phyloP scores from a whole-genome alignment of 164 flowering plant species.

The Euptelea pleiosperma region DNA sequence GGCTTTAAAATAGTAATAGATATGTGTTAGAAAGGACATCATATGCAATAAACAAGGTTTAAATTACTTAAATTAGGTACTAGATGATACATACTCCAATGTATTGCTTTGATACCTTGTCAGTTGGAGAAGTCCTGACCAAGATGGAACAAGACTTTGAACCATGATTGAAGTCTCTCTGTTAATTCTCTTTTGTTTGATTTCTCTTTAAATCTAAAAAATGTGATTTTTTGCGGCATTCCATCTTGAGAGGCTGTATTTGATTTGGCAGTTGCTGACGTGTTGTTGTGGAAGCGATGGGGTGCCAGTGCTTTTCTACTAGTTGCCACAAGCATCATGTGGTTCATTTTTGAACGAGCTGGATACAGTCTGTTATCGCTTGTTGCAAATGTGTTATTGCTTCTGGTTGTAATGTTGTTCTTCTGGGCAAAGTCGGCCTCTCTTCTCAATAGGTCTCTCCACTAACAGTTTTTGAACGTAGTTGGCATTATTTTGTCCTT shows the following conservation, averaged over 20 bases:
- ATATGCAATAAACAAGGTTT: too few relatives aligned
- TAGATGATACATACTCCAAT: too few relatives aligned
- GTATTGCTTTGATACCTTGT: too few relatives aligned
- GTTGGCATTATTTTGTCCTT: background rate
- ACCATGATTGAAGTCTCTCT: background rate
- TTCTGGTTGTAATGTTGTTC: constrained; percentile 66
- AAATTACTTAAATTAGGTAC: too few relatives aligned
- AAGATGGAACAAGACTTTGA: too few relatives aligned
- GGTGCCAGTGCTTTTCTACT: constrained; percentile 32
- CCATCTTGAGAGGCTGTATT: background rate
- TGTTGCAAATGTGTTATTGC: constrained; percentile 56
- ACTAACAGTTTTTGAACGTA: background rate
- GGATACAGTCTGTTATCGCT: constrained; percentile 59
- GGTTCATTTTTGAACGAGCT: constrained; percentile 66
- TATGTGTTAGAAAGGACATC: too few relatives aligned
- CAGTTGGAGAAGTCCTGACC: too few relatives aligned
- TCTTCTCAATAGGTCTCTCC: constrained; percentile 62
- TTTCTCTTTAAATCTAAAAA: background rate
- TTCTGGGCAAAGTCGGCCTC: constrained; percentile 87
- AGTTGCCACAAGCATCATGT: constrained; percentile 41
- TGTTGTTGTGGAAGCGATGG: constrained; percentile 68
- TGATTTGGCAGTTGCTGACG: constrained; percentile 60
- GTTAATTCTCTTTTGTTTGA: background rate
- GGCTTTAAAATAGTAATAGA: too few relatives aligned
- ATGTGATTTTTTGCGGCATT: too few relatives aligned